Evolutionary conservation across 1,139 yeast species (phyloP).

Genomic region (Hansenula sp.): DNA sequence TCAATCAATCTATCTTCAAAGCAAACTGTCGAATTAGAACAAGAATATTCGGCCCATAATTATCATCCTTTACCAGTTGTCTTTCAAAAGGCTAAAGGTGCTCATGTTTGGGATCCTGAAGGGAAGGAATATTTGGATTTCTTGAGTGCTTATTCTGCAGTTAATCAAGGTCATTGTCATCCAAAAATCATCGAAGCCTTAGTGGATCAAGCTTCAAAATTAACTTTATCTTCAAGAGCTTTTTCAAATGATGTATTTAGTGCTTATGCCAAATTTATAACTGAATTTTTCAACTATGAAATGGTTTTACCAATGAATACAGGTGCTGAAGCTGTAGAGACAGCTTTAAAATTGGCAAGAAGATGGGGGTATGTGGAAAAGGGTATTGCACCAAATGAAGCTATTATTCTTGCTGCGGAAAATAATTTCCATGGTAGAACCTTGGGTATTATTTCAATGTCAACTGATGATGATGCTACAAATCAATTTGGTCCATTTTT

Average conservation of each 20-base stretch:
- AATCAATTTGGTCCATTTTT: constrained; percentile 89
- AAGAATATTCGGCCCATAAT: constrained; percentile 89
- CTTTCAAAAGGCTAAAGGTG: constrained; percentile 80
- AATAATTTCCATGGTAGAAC: constrained; percentile 97
- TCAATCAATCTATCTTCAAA: constrained; percentile 51
- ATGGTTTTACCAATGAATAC: constrained; percentile 97
- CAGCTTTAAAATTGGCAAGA: constrained; percentile 90
- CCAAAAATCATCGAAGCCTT: constrained; percentile 87
- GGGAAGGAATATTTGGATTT: constrained; percentile 86
- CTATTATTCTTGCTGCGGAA: constrained; percentile 81
- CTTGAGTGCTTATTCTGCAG: constrained; percentile 92
- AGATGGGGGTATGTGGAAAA: constrained; percentile 95
- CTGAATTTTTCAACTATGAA: constrained; percentile 88
- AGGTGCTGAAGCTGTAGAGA: constrained; percentile 98
- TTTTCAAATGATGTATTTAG: constrained; percentile 90
- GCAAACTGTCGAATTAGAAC: constrained; percentile 67
- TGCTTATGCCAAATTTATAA: constrained; percentile 78
- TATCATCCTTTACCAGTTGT: constrained; percentile 97
- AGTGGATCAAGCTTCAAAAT: constrained; percentile 77
- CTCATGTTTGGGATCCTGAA: constrained; percentile 98
- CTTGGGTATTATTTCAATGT: constrained; percentile 91
- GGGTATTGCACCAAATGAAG: constrained; percentile 78
- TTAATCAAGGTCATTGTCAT: constrained; percentile 97
- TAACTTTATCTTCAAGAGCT: constrained; percentile 90
- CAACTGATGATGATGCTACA: constrained; percentile 93